These are phyloP conservation scores for Xanthoceras sorbifolium DNA, from an alignment of 345 rosid species.

Conservation along the genomic window DNA sequence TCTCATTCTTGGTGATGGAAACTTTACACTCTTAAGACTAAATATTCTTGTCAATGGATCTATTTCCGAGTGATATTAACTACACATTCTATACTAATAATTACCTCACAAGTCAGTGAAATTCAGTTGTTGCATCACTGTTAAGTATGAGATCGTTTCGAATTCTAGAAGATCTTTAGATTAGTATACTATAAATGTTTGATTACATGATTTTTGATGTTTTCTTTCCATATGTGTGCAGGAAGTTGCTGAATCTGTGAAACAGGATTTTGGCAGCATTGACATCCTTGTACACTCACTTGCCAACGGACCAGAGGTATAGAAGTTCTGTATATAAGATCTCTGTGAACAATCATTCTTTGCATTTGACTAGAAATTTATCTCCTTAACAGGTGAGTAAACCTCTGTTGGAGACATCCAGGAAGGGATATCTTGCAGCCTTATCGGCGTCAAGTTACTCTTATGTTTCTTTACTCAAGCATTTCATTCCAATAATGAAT, in stretches of 20 bases:
- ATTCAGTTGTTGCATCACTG: background rate
- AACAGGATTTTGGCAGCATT: slow-evolving; percentile 78
- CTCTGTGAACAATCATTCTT: background rate
- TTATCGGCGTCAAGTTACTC: slow-evolving; percentile 96
- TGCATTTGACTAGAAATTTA: background rate
- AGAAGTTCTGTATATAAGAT: background rate
- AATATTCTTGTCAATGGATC: background rate
- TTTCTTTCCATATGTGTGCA: slow-evolving; percentile 31
- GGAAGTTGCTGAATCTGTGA: slow-evolving; percentile 93
- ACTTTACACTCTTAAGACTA: background rate
- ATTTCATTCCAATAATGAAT: slow-evolving; percentile 92
- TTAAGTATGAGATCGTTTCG: background rate
- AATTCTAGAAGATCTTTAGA: background rate
- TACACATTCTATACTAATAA: background rate
- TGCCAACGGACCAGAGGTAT: slow-evolving; percentile 96
- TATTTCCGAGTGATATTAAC: background rate
- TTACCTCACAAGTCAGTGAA: background rate
- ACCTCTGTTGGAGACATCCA: slow-evolving; percentile 90
- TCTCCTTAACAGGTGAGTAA: slow-evolving; percentile 62
- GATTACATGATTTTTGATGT: background rate
- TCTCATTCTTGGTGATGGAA: background rate
- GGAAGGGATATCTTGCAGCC: slow-evolving; percentile 94
- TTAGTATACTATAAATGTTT: background rate
- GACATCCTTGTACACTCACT: slow-evolving; percentile 97
- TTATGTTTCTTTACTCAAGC: slow-evolving; percentile 76